Conservation (phyloP, 495 filamentous ascomycete genomes). For the Terfezia boudieri region DNA sequence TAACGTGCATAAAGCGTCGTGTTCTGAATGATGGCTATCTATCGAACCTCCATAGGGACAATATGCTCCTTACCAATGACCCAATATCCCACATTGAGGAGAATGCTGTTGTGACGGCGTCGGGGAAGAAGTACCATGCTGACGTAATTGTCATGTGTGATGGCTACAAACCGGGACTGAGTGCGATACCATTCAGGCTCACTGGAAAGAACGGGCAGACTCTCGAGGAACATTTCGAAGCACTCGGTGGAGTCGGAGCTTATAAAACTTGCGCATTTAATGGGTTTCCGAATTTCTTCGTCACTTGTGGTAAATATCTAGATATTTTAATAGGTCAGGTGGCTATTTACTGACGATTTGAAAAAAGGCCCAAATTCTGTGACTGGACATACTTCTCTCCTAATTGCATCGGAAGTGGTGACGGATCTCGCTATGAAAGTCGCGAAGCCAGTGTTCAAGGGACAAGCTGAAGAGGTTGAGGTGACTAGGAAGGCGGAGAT, state of each 20-base stretch:
- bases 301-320: constrained; percentile 9
- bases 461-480: not conserved
- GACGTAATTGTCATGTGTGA: constrained; percentile 39
- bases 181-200: constrained; percentile 22
- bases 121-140: constrained; percentile 26
- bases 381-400: constrained; percentile 40
- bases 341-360: no score
- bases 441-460: not conserved
- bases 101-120: constrained; percentile 13
- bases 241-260: constrained; percentile 33
- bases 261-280: constrained; percentile 44
- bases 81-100: constrained; percentile 19
- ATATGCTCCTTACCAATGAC: constrained; percentile 30
- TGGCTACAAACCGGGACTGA: constrained; percentile 29
- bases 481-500: not conserved
- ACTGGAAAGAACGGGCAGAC: constrained; percentile 27
- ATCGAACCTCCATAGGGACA: constrained; percentile 27
- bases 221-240: constrained; percentile 32
- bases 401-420: constrained; percentile 29
- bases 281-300: constrained; percentile 47
- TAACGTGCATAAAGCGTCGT: constrained; percentile 18
- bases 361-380: constrained; percentile 38
- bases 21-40: constrained; percentile 37
- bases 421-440: not conserved
- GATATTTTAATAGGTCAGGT: no score